phyloP scores from a whole-genome alignment of 1,284 basidiomycete genomes.

The Anthracocystis panici-leucophaei region DNA sequence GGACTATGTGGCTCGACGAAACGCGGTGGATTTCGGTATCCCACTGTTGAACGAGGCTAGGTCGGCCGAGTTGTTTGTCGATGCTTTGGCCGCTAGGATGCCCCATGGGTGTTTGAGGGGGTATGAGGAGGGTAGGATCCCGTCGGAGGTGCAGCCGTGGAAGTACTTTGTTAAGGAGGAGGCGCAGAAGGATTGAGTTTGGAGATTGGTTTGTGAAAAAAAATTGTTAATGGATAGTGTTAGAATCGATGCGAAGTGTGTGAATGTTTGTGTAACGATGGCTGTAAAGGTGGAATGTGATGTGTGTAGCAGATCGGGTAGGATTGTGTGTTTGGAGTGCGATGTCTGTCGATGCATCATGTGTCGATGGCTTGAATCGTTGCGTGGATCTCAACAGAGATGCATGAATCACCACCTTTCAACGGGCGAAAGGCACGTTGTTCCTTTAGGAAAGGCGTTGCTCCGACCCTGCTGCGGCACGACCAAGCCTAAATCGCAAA shows the following conservation, averaged over 20 bases:
- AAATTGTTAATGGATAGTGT: neutral
- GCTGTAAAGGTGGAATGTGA: no score
- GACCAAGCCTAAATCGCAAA: no score
- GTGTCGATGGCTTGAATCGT: no score
- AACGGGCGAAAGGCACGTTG: no score
- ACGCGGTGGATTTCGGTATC: conserved; percentile 69
- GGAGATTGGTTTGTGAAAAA: conserved; percentile 7
- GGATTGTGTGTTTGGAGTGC: no score
- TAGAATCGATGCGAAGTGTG: neutral
- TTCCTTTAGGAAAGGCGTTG: no score
- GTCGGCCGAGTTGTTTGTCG: conserved; percentile 89
- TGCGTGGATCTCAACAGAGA: no score
- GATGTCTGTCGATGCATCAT: no score
- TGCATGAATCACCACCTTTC: no score
- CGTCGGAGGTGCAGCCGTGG: conserved; percentile 80
- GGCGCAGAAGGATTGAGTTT: conserved; percentile 14
- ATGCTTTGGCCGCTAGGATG: conserved; percentile 88
- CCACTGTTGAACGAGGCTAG: conserved; percentile 91
- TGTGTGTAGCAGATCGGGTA: no score
- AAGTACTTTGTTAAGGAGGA: conserved; percentile 62
- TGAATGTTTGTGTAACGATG: neutral
- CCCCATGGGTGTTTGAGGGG: conserved; percentile 82
- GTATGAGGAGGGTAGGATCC: conserved; percentile 90
- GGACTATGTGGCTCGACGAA: conserved; percentile 87
- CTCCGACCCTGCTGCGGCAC: no score